Evolutionary conservation across 225 moss, liverwort and hornwort species (phyloP).

Genomic region (Straminergon stramineum): DNA sequence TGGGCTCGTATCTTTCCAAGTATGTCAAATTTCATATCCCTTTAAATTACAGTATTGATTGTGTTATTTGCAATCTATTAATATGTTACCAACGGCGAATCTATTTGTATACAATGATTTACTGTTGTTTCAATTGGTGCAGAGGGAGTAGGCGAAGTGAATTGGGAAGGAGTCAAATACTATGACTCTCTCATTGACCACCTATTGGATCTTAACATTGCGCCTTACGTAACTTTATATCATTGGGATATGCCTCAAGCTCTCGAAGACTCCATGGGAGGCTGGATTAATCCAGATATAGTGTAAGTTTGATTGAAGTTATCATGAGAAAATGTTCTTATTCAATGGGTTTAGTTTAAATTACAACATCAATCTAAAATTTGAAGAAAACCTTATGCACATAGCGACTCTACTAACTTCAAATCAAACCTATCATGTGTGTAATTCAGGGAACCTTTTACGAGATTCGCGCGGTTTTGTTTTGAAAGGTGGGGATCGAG

Average conservation of each 20-base stretch:
- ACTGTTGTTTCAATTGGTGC: not conserved
- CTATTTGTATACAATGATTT: not conserved
- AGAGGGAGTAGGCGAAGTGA: conserved; percentile 61
- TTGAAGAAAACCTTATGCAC: not conserved
- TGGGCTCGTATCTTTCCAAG: conserved; percentile 85
- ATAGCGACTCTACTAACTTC: not conserved
- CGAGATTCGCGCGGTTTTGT: not conserved
- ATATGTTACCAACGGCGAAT: not conserved
- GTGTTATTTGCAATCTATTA: too few species aligned
- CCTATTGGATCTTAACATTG: conserved; percentile 15
- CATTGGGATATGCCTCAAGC: conserved; percentile 69
- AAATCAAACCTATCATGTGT: not conserved
- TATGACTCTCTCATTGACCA: conserved; percentile 31
- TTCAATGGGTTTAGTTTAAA: too few species aligned
- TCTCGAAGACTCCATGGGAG: conserved; percentile 38
- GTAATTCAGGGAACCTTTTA: not conserved
- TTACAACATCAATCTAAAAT: too few species aligned
- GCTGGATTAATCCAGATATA: conserved; percentile 43
- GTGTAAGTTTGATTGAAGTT: conserved; percentile 18
- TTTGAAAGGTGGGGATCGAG: conserved; percentile 19
- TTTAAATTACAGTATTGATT: not conserved
- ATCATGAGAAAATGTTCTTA: not conserved
- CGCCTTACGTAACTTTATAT: conserved; percentile 50
- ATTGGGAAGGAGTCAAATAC: conserved; percentile 60
- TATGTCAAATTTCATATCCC: not conserved